A percentile compares a stretch with the other conserved stretches of the same genome.
phyloP scores from a whole-genome alignment of 2,329 filamentous ascomycete genomes.

The Orbilia oligospora region DNA sequence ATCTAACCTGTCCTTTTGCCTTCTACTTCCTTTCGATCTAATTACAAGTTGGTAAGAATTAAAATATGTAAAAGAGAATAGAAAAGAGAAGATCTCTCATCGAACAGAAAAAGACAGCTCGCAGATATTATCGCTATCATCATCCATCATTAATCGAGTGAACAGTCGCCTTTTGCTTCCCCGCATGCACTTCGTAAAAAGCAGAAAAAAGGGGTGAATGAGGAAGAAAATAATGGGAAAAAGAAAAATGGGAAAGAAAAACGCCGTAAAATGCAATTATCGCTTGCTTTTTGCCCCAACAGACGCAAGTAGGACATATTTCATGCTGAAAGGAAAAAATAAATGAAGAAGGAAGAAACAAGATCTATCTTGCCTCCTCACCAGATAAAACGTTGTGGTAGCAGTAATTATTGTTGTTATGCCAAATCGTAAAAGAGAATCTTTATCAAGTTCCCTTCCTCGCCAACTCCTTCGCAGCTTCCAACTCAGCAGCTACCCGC shows the following conservation, averaged over 20 bases:
- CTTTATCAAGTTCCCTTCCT: slow-evolving; percentile 53
- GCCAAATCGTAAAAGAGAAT: neutral
- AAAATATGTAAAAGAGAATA: neutral
- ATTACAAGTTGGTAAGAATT: neutral
- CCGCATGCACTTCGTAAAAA: neutral
- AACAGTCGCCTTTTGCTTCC: neutral
- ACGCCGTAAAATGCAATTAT: slow-evolving; percentile 9
- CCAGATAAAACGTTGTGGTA: neutral
- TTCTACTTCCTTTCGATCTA: neutral
- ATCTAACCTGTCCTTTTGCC: neutral
- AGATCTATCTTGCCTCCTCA: neutral
- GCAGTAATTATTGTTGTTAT: neutral
- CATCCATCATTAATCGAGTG: neutral
- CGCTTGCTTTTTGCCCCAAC: neutral
- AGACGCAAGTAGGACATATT: neutral
- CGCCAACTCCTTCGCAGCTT: slow-evolving; percentile 41
- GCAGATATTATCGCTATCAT: neutral
- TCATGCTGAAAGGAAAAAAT: neutral
- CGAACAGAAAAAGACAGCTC: neutral
- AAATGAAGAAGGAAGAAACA: slow-evolving; percentile 3
- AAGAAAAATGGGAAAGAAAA: no score
- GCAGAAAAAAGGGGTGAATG: neutral
- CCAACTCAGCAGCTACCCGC: slow-evolving; percentile 39
- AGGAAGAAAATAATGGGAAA: slow-evolving; percentile 1
- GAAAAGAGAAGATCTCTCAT: neutral